These are phyloP conservation scores for Protomyces gravidus DNA, from an alignment of 1,139 yeast genomes.

Conservation along the genomic window DNA sequence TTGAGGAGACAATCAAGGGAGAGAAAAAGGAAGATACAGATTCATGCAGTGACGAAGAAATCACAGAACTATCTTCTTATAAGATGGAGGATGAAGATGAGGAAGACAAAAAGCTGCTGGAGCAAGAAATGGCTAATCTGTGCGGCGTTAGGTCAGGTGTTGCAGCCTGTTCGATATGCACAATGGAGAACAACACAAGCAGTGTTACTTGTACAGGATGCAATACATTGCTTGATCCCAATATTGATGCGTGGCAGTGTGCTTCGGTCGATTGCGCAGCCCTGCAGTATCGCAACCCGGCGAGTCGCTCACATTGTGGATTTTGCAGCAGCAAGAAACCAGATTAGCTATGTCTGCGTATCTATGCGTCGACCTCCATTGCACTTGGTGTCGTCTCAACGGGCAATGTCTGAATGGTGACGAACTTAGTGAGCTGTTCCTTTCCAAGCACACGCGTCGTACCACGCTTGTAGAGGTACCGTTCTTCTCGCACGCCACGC, in stretches of 20 bases:
- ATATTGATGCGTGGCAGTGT: slow-evolving; percentile 10
- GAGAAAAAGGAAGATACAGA: background rate
- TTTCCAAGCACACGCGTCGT: slow-evolving; percentile 74
- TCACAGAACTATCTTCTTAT: slow-evolving; percentile 4
- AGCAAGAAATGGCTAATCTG: slow-evolving; percentile 2
- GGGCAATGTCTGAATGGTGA: slow-evolving; percentile 56
- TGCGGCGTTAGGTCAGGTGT: background rate
- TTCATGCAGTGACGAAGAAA: background rate
- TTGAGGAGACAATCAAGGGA: background rate
- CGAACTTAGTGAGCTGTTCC: slow-evolving; percentile 58
- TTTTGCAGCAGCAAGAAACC: slow-evolving; percentile 5
- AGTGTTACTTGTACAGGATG: slow-evolving; percentile 11
- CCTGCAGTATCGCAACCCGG: slow-evolving; percentile 12
- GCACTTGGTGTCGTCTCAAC: slow-evolving; percentile 42
- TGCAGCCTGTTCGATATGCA: slow-evolving; percentile 8
- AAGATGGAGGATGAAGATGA: slow-evolving; percentile 13
- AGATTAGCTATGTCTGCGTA: background rate
- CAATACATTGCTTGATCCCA: background rate
- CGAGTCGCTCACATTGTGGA: slow-evolving; percentile 5
- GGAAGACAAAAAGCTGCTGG: background rate
- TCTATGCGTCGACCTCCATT: slow-evolving; percentile 70
- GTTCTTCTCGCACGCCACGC: slow-evolving; percentile 71
- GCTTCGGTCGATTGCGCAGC: slow-evolving; percentile 3
- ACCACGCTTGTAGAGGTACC: slow-evolving; percentile 83
- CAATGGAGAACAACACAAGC: background rate